phyloP scores from a whole-genome alignment of 148 eudicot genomes.

The Silene conica region DNA sequence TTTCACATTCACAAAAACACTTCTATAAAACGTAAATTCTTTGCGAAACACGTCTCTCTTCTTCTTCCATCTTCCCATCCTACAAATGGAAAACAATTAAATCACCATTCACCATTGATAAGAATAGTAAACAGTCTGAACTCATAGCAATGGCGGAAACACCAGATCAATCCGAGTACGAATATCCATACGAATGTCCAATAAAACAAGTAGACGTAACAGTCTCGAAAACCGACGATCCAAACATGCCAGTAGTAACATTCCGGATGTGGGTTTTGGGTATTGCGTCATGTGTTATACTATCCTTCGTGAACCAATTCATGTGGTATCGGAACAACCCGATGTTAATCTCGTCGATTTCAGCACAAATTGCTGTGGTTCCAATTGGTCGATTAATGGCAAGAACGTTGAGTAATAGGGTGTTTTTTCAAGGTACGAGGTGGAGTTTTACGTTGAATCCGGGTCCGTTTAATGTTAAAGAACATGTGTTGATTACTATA shows the following conservation, averaged over 20 bases:
- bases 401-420: conserved; percentile 39
- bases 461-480: conserved; percentile 78
- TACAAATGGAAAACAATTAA: no score
- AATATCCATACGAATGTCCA: conserved; percentile 24
- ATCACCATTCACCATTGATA: not conserved
- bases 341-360: conserved; percentile 47
- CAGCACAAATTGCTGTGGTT: conserved; percentile 76
- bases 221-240: conserved; percentile 74
- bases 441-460: conserved; percentile 70
- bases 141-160: conserved; percentile 4
- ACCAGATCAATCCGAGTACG: not conserved
- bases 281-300: conserved; percentile 34
- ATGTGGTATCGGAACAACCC: conserved; percentile 81
- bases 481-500: conserved; percentile 84
- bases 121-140: not conserved
- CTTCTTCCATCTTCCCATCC: no score
- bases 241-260: conserved; percentile 56
- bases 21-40: no score
- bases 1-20: no score
- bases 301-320: conserved; percentile 72
- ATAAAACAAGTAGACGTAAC: conserved; percentile 69
- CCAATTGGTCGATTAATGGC: conserved; percentile 87
- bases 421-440: conserved; percentile 52
- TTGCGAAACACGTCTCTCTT: no score
- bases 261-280: conserved; percentile 89